Base-by-base conservation (phyloP, 257 asterid genomes). In the Nicotiana noctiflora region DNA sequence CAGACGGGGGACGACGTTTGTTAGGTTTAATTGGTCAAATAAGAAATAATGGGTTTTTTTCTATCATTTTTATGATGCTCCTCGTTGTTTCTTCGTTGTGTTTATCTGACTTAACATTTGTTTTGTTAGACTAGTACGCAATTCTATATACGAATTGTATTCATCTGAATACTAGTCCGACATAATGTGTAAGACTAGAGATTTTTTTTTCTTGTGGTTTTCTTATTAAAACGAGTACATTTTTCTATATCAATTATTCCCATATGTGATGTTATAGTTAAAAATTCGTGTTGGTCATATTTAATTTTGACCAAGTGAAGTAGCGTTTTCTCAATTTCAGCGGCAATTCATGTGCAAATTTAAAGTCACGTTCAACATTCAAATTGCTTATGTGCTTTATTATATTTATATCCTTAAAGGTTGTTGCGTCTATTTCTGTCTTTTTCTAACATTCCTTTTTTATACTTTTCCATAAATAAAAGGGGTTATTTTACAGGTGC, bases 1-100 rank as follows among this genome's bases (percentile, higher is more conserved):
- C 17, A 23, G 49, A 31, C 25, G 15, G 23, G 51, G 17, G 61
- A 62, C 77, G 82, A 64, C 82, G 64, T 68, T 66, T 31, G 52
- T 34, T 79, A 62, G 34, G 65, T 79, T 60, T 55, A 44, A 56
- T 53, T 74, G 76, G 80, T 81, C 76, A 81, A 81, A 56, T 61
- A 9, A 37, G 29, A 49, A 64, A 59, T 62, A 63, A 18, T 77
- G n/a, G 32, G 4, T 4, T 76, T 53, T 29, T 74, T 2, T 46
- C 59, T 5, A 14, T 27, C n/a, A 19, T 46, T 65, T 80, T 63
- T 65, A 25, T 21, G 21, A 53, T 55, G 31, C 7, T 77, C 29
- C 10, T 23, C n/a, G 79, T 62, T 32, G 25, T 55, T 8, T 78
- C 32, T 34, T 37, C 53, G 79, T 19, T 68, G 83, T 55, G 29